Percentiles rank a stretch among this genome's conserved stretches.
Conservation (phyloP, 108 stramenopile genomes). For the Parietichytrium sp. region DNA sequence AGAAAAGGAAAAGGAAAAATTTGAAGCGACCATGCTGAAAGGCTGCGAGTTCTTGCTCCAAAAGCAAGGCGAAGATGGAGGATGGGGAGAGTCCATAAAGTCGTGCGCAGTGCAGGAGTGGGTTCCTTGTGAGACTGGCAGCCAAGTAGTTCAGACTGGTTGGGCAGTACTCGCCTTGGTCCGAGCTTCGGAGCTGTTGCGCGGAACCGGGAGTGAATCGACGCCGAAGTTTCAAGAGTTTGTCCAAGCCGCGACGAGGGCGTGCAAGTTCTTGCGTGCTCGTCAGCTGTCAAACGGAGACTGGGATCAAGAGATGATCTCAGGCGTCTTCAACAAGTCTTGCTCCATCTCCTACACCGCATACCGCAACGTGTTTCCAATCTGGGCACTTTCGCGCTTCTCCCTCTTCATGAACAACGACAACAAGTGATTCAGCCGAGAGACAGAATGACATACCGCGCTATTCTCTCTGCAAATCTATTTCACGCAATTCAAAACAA, state of each 20-base stretch:
- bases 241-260: constrained; percentile 72
- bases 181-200: constrained; percentile 34
- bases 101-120: constrained; percentile 74
- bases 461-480: no score
- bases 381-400: constrained; percentile 95
- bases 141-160: constrained; percentile 92
- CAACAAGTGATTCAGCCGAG: no score
- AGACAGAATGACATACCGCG: no score
- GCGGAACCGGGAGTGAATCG: constrained; percentile 52
- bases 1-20: background rate
- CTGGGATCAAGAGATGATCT: constrained; percentile 97
- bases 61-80: constrained; percentile 84
- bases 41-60: constrained; percentile 69
- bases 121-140: constrained; percentile 50
- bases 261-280: constrained; percentile 74
- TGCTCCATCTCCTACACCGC: constrained; percentile 98
- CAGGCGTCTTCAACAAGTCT: constrained; percentile 95
- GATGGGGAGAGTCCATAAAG: constrained; percentile 97
- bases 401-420: background rate
- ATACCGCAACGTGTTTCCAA: constrained; percentile 96
- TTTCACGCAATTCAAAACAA: no score
- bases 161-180: constrained; percentile 93
- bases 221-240: constrained; percentile 47
- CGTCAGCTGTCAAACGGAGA: constrained; percentile 88
- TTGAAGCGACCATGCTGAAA: constrained; percentile 50